Evolutionary conservation across 2,329 filamentous ascomycete genomes (phyloP), one percentile per base, ranked within the genome.

Genomic region (Nemania sp.): DNA sequence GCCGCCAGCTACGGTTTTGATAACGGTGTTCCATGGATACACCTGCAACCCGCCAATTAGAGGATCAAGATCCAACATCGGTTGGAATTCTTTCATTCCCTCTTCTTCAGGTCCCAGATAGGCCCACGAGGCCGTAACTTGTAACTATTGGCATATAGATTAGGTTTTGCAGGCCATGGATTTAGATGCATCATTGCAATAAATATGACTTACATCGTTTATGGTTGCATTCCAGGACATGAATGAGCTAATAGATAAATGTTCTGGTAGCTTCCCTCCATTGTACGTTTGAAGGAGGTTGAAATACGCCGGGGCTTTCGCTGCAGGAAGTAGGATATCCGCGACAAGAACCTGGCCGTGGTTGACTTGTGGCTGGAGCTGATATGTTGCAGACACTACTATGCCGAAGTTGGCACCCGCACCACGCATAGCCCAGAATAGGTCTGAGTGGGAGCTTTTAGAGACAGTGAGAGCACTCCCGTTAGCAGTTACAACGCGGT

Each of bases 381-480:
- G n/a, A 23, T 52, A 57, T 11, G 42, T 49, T 3, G 59, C 56
- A 2, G 53, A 57, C 1, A 45, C 50, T 12, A 59, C 20, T 40
- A 59, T 50, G 5, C 56, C 56, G 15, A 59, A 56, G 19, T 59
- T 59, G 2, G 48, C 39, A 2, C 48, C 56, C 5, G 56, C 56
- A 11, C 56, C 56, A 5, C 52, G 47, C 8, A 56, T 43, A 6
- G 22, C 56, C 56, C 52, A 55, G 22, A 59, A 59, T 6, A 59
- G 17, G n/a, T 55, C 47, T 3, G 60, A 22, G n/a, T 65, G 56
- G 1, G 33, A 49, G 1, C 2, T 46, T 9, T 52, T 26, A 12
- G 61, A 60, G 1, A 60, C 61, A 1, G 47, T 46, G 7, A 66
- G 39, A 0, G 64, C 4, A 2, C 54, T 30, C 1, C 57, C 60